Evolutionary conservation across 169 alveolate species (phyloP).

Genomic region (Plasmodium chabaudi): DNA sequence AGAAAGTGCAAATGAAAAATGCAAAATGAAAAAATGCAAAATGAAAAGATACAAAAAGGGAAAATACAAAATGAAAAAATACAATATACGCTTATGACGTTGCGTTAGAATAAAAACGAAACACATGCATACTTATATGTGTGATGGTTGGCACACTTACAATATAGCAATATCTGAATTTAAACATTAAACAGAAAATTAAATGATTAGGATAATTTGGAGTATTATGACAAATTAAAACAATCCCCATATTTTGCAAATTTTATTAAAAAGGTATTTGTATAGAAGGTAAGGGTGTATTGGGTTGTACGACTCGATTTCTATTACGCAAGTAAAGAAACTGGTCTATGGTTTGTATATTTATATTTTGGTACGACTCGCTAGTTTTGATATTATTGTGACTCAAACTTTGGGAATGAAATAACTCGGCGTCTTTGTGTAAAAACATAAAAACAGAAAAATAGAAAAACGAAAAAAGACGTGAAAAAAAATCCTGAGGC

Average conservation of each 20-base stretch:
- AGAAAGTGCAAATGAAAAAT: background rate
- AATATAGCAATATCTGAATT: no score
- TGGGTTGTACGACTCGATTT: background rate
- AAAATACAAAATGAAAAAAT: no score
- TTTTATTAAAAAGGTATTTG: no score
- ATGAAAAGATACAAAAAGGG: no score
- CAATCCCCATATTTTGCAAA: no score
- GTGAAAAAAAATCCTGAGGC: conserved; percentile 55
- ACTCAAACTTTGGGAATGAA: conserved; percentile 45
- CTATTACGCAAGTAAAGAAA: no score
- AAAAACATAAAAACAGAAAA: conserved; percentile 59
- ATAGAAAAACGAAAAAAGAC: conserved; percentile 29
- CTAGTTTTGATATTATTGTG: background rate
- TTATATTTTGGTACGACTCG: background rate
- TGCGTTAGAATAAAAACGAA: background rate
- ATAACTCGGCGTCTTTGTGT: conserved; percentile 57
- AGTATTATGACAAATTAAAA: no score
- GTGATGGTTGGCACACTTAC: no score
- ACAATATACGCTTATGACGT: background rate
- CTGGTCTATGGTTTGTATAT: background rate
- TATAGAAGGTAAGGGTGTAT: background rate
- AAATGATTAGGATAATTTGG: no score
- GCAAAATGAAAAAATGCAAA: no score
- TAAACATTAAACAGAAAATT: no score
- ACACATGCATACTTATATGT: background rate